These are phyloP conservation scores for Mycena epipterygia DNA, from an alignment of 768 basidiomycete genomes.

Conservation along the genomic window DNA sequence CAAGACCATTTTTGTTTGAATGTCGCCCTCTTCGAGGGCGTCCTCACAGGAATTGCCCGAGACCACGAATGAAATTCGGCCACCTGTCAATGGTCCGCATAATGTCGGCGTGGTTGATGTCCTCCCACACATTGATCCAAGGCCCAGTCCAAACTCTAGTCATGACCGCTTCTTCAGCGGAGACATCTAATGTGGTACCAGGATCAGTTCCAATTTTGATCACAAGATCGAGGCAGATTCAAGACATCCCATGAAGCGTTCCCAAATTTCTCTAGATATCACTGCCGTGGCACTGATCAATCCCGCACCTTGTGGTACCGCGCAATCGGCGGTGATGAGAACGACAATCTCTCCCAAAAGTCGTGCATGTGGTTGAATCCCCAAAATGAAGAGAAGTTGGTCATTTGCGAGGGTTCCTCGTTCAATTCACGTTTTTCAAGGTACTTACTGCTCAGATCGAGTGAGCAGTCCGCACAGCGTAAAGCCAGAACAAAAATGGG, in stretches of 20 bases:
- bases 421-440: background rate
- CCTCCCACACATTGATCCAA: too few relatives aligned
- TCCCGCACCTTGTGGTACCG: background rate
- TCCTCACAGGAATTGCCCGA: too few relatives aligned
- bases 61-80: too few relatives aligned
- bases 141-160: too few relatives aligned
- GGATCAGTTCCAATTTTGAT: conserved; percentile 1
- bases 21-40: too few relatives aligned
- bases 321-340: background rate
- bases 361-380: conserved; percentile 2
- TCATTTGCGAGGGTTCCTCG: background rate
- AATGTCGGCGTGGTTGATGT: too few relatives aligned
- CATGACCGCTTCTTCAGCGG: too few relatives aligned
- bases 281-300: too few relatives aligned
- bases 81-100: too few relatives aligned
- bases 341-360: conserved; percentile 1
- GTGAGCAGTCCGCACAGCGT: background rate
- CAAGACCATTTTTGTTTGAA: too few relatives aligned
- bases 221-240: conserved; percentile 6
- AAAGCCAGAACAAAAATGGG: background rate
- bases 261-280: background rate
- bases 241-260: background rate
- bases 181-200: too few relatives aligned
- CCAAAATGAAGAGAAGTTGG: background rate
- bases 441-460: background rate